A percentile compares a stretch with the other conserved stretches of the same genome.
Evolutionary conservation across 176 grass and related monocot genomes (phyloP).

Genomic region (Aegilops bicornis): DNA sequence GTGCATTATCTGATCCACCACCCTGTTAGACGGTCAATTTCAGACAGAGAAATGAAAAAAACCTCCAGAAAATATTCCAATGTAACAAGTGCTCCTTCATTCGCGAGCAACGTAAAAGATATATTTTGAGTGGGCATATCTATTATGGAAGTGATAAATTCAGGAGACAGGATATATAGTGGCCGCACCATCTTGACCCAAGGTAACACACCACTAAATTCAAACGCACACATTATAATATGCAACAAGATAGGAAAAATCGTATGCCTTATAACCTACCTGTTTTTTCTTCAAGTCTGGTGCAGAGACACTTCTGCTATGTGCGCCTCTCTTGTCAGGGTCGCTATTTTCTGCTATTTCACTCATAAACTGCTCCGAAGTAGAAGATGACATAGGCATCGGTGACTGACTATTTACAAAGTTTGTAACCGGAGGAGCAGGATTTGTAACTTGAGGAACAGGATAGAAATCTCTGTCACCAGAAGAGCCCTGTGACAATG

Average conservation of each 20-base stretch:
- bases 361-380: constrained; percentile 68
- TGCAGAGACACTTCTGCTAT: constrained; percentile 87
- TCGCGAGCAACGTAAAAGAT: neutral
- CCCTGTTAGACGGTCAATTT: constrained; percentile 45
- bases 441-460: neutral
- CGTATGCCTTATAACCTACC: constrained; percentile 22
- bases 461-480: constrained; percentile 43
- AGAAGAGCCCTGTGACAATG: constrained; percentile 37
- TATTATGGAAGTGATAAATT: neutral
- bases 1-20: constrained; percentile 52
- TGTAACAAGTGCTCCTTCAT: neutral
- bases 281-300: constrained; percentile 78
- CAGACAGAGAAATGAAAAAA: neutral
- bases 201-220: neutral
- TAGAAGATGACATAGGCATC: constrained; percentile 67
- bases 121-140: neutral
- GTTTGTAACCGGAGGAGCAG: constrained; percentile 33
- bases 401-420: constrained; percentile 68
- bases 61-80: neutral
- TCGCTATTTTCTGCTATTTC: constrained; percentile 52
- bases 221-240: neutral
- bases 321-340: constrained; percentile 43
- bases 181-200: neutral
- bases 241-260: neutral
- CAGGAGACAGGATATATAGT: neutral